Percentiles rank a stretch among this genome's conserved stretches.
Evolutionary conservation across 352 stramenopile species (phyloP).

Genomic region (Globisporangium paroecandrum): DNA sequence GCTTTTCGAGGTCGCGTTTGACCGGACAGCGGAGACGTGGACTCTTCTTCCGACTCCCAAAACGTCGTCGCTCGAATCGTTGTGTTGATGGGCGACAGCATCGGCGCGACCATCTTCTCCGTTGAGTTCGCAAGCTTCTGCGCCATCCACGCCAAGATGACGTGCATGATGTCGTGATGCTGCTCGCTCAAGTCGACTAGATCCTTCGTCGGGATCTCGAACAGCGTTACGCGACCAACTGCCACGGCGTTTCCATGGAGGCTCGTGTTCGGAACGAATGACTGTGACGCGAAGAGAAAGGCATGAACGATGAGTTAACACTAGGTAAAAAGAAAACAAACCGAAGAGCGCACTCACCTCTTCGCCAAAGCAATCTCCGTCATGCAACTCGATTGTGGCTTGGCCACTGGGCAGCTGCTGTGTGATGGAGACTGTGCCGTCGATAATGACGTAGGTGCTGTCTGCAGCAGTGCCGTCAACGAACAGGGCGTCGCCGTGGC

Average conservation of each 20-base stretch:
- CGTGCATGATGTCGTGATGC: slow-evolving; percentile 81
- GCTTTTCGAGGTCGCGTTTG: slow-evolving; percentile 18
- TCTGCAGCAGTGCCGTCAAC: slow-evolving; percentile 36
- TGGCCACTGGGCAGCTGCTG: slow-evolving; percentile 17
- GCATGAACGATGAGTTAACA: slow-evolving; percentile 4
- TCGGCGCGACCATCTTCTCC: slow-evolving; percentile 56
- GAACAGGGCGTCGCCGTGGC: slow-evolving; percentile 58
- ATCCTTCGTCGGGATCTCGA: slow-evolving; percentile 74
- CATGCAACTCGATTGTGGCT: slow-evolving; percentile 46
- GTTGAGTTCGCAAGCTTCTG: slow-evolving; percentile 67
- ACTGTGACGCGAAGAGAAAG: slow-evolving; percentile 30
- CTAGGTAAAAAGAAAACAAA: slow-evolving; percentile 12
- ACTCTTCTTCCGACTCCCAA: slow-evolving; percentile 38
- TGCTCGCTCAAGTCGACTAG: slow-evolving; percentile 75
- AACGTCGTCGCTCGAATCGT: slow-evolving; percentile 15
- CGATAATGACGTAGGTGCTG: slow-evolving; percentile 64
- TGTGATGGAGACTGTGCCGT: slow-evolving; percentile 62
- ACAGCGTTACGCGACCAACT: slow-evolving; percentile 57
- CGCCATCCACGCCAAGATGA: slow-evolving; percentile 75
- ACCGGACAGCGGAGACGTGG: slow-evolving; percentile 10
- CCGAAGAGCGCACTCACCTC: slow-evolving; percentile 29
- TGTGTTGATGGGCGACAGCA: slow-evolving; percentile 41
- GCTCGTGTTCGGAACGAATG: slow-evolving; percentile 57
- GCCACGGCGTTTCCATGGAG: slow-evolving; percentile 41
- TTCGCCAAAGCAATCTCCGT: slow-evolving; percentile 81